phyloP scores from a whole-genome alignment of 768 basidiomycete genomes.

The Termitomyces eurrhizus region DNA sequence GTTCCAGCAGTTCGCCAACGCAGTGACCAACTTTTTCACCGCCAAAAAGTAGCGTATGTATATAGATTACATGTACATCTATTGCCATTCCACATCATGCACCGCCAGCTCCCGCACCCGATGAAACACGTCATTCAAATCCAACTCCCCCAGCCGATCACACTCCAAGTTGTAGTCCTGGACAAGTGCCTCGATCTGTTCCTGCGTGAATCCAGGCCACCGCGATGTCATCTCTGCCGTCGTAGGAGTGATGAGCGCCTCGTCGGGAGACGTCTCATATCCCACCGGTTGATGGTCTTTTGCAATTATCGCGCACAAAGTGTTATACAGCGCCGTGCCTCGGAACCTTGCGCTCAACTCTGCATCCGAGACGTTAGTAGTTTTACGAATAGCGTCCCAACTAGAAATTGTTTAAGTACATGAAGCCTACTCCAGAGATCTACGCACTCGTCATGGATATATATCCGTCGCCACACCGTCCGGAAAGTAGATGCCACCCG shows the following conservation, averaged over 20 bases:
- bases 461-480: constrained; percentile 84
- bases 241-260: constrained; percentile 57
- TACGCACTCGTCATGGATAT: constrained; percentile 83
- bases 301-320: constrained; percentile 47
- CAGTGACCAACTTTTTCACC: constrained; percentile 24
- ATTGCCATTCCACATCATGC: constrained; percentile 40
- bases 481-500: constrained; percentile 67
- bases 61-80: not conserved
- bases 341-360: constrained; percentile 71
- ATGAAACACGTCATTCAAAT: constrained; percentile 57
- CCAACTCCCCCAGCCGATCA: constrained; percentile 51
- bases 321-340: constrained; percentile 69
- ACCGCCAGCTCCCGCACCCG: constrained; percentile 61
- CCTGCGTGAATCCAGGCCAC: constrained; percentile 70
- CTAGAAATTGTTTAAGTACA: constrained; percentile 30
- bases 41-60: constrained; percentile 14
- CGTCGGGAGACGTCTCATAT: constrained; percentile 51
- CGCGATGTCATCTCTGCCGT: constrained; percentile 60
- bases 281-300: constrained; percentile 39
- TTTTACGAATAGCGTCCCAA: constrained; percentile 75
- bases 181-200: constrained; percentile 55
- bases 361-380: constrained; percentile 70
- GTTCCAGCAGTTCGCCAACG: constrained; percentile 38
- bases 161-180: constrained; percentile 63
- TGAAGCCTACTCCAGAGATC: not conserved